Base-by-base conservation (phyloP, 1,284 basidiomycete species). In the Boletellus sp. region DNA sequence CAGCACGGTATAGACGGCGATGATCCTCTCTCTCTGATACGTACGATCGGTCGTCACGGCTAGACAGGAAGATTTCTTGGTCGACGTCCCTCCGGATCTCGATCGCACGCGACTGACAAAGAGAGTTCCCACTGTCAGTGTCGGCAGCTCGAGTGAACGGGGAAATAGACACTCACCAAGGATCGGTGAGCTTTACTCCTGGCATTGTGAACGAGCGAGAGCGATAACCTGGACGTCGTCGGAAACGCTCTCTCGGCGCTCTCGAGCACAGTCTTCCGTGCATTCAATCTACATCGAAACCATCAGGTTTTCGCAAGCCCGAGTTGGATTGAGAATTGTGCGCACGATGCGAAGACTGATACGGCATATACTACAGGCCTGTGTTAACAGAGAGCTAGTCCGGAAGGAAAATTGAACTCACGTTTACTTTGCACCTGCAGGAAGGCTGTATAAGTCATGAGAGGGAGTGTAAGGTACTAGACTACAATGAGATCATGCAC, bases 291-390 rank as follows among this genome's bases (percentile, higher is more conserved):
- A 33, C 15, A 30, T 30, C 6, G 18, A 13, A 7, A 33, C 12
- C 8, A 12, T 33, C 13, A 38, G 30, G 35, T 5, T 8, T 37
- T n/a, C 26, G 12, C n/a, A 0, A 8, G 35, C 19, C 8, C 32
- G 2, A 13, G 10, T 24, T 19, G 15, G 15, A 22, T 6, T 8
- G 28, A 37, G 0, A 40, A 19, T 10, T 7, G 22, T 15, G n/a
- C 54, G 41, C 13, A 57, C 54, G 55, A 48, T n/a, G 55, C 46
- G 7, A 56, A 49, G 2, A 57, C 30, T 33, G 55, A 56, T 45
- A 57, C 37, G 1, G 50, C 44, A n/a, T 51, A 51, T 15, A 48
- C 50, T 51, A 12, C 11, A 32, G 18, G 12, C 8, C 16, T 13
- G 2, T 4, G 19, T 47, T n/a, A 41, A 15, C 22, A 13, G 13